Conservation (phyloP, 352 stramenopile genomes). For the Hyaloperonospora arabidopsidis region DNA sequence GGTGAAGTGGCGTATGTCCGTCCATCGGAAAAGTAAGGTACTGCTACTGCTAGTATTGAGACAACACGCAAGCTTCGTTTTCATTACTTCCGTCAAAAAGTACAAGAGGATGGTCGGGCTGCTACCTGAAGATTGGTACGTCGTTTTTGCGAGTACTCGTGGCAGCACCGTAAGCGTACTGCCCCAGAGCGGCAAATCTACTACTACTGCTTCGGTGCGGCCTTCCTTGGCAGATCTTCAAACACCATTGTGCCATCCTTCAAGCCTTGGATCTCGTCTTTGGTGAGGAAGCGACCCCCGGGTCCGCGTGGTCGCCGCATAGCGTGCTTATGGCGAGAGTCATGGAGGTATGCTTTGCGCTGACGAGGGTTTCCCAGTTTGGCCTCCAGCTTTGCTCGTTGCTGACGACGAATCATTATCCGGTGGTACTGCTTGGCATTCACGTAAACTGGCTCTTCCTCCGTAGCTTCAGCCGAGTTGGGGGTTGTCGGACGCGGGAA, state of each 20-base stretch:
- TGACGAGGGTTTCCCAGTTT: constrained; percentile 73
- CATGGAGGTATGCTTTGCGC: constrained; percentile 82
- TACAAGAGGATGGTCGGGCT: constrained; percentile 27
- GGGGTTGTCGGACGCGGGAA: constrained; percentile 54
- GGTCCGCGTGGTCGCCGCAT: constrained; percentile 79
- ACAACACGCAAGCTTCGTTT: constrained; percentile 18
- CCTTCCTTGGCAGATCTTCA: constrained; percentile 54
- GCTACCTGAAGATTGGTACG: constrained; percentile 8
- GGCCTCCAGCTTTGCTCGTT: constrained; percentile 79
- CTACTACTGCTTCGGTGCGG: constrained; percentile 30
- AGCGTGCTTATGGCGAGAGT: constrained; percentile 82
- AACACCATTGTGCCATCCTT: constrained; percentile 69
- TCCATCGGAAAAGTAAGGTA: constrained; percentile 43
- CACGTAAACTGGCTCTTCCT: constrained; percentile 86
- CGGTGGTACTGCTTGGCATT: constrained; percentile 89
- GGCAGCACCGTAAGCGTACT: constrained; percentile 5
- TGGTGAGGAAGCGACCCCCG: constrained; percentile 78
- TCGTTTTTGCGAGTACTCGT: background rate
- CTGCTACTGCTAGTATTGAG: background rate
- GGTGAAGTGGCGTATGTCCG: constrained; percentile 72
- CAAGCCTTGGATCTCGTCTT: constrained; percentile 75
- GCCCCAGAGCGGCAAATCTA: background rate
- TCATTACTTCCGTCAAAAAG: constrained; percentile 21
- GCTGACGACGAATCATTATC: constrained; percentile 84
- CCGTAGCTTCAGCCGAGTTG: constrained; percentile 40